Base-by-base conservation (phyloP, 805 yeast species). In the Hanseniaspora lachancei region DNA sequence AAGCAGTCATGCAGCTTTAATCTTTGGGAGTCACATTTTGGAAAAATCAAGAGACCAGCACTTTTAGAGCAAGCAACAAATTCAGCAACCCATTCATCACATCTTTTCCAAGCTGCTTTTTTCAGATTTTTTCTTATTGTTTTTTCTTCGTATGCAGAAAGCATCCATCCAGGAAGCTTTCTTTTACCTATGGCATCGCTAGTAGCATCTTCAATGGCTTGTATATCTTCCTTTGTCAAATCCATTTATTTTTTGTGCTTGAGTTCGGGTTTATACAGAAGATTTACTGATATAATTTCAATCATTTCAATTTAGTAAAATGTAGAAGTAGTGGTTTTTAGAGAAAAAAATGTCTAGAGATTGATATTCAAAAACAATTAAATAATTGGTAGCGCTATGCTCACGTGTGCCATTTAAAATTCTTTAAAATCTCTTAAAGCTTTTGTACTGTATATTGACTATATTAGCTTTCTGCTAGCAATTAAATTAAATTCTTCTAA, bases 101-200 rank as follows among this genome's bases (percentile, higher is more conserved):
- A 86, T 57, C 70, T 66, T 47, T 77, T 74, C 72, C 84, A 84
- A 0, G 91, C 78, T 62, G 74, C 73, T 57, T 72, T 75, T 66
- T 84, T 79, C 82, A 89, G 80, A 62, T 85, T 77, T 61, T 77
- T 80, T 62, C 85, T 79, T 38, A 84, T 81, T 57, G 80, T 77
- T 67, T 80, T 81, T 64, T 86, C 95, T 65, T 86, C 93, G 59
- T 75, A 76, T 15, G 93, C 91, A 0, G 86, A 77, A 23, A 86
- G 70, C 59, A 84, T 77, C 95, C 95, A 86, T 13, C 77, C 71
- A 1, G 95, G 95, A 29, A 85, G 69, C 59, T 66, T 70, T 5
- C 62, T 58, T 10, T 27, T 35, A 2, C 29, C 40, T 8, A 42
- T 29, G 12, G 34, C 35, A 5, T 38, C 53, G 15, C 39, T 24